phyloP scores from a whole-genome alignment of 2,329 filamentous ascomycete genomes.

The Colletotrichum australisinense region DNA sequence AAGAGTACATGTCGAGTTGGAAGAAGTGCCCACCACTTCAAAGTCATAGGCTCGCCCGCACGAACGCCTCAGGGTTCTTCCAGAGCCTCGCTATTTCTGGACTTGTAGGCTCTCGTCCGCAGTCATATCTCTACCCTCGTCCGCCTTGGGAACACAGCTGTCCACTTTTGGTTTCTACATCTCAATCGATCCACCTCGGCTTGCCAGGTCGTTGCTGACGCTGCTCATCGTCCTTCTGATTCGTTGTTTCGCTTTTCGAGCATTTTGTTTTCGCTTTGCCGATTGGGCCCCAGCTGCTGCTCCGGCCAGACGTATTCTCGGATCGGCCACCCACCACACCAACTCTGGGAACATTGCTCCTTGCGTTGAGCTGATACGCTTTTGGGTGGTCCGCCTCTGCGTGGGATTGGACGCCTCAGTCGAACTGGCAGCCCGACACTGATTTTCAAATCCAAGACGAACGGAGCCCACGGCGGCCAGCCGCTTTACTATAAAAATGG shows the following conservation, averaged over 20 bases:
- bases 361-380: constrained; percentile 16
- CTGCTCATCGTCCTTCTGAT: constrained; percentile 3
- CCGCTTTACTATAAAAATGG: constrained; percentile 13
- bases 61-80: constrained; percentile 1
- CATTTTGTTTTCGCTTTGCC: not conserved
- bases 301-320: not conserved
- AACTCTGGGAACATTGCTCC: not conserved
- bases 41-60: constrained; percentile 1
- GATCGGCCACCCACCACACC: not conserved
- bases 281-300: not conserved
- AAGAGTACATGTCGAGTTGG: constrained; percentile 23
- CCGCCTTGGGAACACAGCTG: not conserved
- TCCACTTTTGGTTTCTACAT: not conserved
- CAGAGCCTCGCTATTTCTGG: constrained; percentile 4
- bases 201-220: not conserved
- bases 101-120: not conserved
- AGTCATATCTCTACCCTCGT: constrained; percentile 4
- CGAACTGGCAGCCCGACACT: not conserved
- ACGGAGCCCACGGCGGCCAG: not conserved
- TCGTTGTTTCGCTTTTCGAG: constrained; percentile 9
- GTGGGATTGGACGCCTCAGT: constrained; percentile 16
- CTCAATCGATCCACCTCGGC: not conserved
- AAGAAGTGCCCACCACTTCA: not conserved
- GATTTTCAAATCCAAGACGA: not conserved
- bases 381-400: not conserved